Base-by-base conservation (phyloP, 768 basidiomycete species). In the Tricholoma flavovirens region DNA sequence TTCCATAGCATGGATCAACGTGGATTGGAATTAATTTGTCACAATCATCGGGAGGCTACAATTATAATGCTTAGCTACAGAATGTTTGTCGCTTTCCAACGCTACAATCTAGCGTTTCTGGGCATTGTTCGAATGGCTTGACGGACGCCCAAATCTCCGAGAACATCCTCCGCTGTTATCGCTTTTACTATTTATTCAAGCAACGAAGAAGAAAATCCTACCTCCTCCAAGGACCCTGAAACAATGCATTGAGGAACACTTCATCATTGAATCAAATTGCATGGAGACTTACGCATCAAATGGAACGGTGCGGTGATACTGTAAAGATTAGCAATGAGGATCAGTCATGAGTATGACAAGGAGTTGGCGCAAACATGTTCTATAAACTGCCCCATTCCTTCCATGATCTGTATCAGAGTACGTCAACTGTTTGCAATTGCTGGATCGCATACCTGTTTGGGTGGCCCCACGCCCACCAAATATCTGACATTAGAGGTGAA, bases 381-480 rank as follows among this genome's bases (percentile, higher is more conserved):
- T 57, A 90, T 83, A 59, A 77, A 76, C 49, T 77, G 75, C 40
- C 90, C 91, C 79, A 82, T 80, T 56, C 79, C 76, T 75, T 56
- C 51, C 49, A 54, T 21, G 56, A 33, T 53, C 50, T 26, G 53
- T 54, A 38, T 62, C 53, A 59, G 43, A 12, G n/a, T 43, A 29
- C 29, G 15, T 55, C 38, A 43, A 53, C 8, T 53, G 54, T 36
- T n/a, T 38, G 36, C 15, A 15, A 38, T 38, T 36, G 26, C 14
- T 19, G 51, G 2, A 14, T 11, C n/a, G 56, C 80, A 75, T 80
- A 56, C 89, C 90, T 7, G 86, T 86, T 70, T 82, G 80, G 11
- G 93, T 95, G 57, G 95, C 82, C 46, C 89, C 93, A 62, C 93
- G 83, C 19, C 93, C 93, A 59, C 91, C 91, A 66, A 93, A 93